Percentiles rank a stretch among this genome's conserved stretches.
Conservation (phyloP, 139 green algal genomes). For the Nannochloris sp. region DNA sequence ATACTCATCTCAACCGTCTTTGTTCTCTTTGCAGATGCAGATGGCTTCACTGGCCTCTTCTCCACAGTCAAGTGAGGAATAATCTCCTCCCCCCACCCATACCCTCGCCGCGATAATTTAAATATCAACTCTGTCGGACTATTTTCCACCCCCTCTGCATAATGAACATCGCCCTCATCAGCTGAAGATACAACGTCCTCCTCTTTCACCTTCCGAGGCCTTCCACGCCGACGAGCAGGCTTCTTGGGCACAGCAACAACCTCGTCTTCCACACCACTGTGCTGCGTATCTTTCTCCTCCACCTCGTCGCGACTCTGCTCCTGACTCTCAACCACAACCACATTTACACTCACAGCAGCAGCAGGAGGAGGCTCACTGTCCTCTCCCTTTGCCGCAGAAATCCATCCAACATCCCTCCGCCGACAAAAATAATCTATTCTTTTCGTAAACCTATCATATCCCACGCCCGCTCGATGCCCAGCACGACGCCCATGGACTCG, state of each 20-base stretch:
- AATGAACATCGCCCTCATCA: neutral
- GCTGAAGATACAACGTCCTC: neutral
- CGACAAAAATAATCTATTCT: too few relatives aligned
- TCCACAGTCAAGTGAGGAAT: slow-evolving; percentile 40
- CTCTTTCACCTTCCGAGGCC: neutral
- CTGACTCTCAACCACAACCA: too few relatives aligned
- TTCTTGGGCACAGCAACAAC: neutral
- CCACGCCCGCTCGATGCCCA: too few relatives aligned
- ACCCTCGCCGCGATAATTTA: slow-evolving; percentile 36
- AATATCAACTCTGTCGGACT: slow-evolving; percentile 42
- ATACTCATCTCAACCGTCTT: neutral
- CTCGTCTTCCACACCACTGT: too few relatives aligned
- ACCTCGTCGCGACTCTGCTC: too few relatives aligned
- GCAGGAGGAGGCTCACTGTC: too few relatives aligned
- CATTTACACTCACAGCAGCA: too few relatives aligned
- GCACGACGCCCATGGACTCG: too few relatives aligned
- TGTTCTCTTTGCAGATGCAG: neutral
- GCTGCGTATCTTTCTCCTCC: too few relatives aligned
- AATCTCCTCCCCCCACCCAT: slow-evolving; percentile 54
- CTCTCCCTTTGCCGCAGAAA: too few relatives aligned
- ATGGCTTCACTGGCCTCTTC: neutral
- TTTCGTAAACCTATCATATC: too few relatives aligned
- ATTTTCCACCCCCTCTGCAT: neutral
- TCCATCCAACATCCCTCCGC: too few relatives aligned
- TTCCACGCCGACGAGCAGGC: neutral